A percentile compares a stretch with the other conserved stretches of the same genome.
Evolutionary conservation across 169 alveolate species (phyloP).

Genomic region (Eimeria praecox): DNA sequence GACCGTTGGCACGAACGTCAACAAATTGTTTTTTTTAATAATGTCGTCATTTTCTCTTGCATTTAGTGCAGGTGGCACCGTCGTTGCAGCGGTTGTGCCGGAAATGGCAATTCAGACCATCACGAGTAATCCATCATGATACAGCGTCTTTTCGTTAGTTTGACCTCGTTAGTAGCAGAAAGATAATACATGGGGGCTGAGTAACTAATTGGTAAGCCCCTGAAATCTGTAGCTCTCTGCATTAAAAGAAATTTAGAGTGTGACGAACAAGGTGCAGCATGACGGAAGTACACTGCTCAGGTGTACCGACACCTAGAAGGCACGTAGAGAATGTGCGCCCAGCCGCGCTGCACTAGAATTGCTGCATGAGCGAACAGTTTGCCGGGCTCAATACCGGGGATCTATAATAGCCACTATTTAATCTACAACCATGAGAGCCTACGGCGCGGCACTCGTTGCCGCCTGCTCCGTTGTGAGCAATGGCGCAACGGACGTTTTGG

Average conservation of each 20-base stretch:
- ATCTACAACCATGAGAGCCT: conserved; percentile 64
- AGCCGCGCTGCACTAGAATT: conserved; percentile 63
- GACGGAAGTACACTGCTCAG: conserved; percentile 28
- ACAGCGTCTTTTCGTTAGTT: background rate
- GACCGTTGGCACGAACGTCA: background rate
- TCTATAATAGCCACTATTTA: background rate
- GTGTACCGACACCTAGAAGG: conserved; percentile 52
- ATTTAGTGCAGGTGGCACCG: background rate
- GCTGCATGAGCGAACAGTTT: conserved; percentile 69
- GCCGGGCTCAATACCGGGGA: conserved; percentile 60
- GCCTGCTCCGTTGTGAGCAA: conserved; percentile 72
- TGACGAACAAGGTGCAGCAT: background rate
- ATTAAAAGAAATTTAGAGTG: conserved; percentile 4
- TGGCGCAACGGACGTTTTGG: conserved; percentile 56
- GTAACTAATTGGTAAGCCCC: background rate
- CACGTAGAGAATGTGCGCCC: background rate
- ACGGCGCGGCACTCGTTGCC: conserved; percentile 68
- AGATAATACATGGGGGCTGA: background rate
- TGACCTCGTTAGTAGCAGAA: background rate
- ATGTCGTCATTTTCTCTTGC: background rate
- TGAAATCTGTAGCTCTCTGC: background rate
- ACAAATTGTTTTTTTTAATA: background rate
- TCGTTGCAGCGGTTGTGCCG: background rate
- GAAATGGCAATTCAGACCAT: background rate
- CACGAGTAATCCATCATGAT: no score